Base-by-base conservation (phyloP, 1,139 yeast genomes). In the Suhomyces choctaworum region DNA sequence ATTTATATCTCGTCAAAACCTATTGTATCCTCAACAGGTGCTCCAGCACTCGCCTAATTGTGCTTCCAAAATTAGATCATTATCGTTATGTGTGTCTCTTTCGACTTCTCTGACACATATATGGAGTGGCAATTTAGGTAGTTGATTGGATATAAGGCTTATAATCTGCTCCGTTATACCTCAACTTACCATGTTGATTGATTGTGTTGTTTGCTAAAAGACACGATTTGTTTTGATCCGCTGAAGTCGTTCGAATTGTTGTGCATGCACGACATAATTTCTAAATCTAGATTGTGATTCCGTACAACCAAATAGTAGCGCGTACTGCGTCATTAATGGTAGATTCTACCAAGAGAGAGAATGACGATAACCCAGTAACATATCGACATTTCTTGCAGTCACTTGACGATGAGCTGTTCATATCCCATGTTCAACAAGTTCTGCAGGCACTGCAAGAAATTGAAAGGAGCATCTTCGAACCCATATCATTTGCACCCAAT, bases 391-490 rank as follows among this genome's bases (percentile, higher is more conserved):
- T 57, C 40, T 51, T 68, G 31, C 50, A 47, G 36, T 68, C 74
- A 7, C 54, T 73, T 43, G 67, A 59, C 22, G 70, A 73, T 45
- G 59, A 63, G 3, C 64, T 69, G 46, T 61, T 73, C 20, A 50
- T 73, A 5, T 59, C 62, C 1, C 64, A 66, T 40, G 63, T 73
- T 17, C 61, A 64, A 28, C 46, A 51, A 16, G 43, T 70, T 9
- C 62, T 68, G 37, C 65, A 60, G 39, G 23, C 25, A 10, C 43
- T 35, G 44, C 40, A 47, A 45, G 33, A 32, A 31, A 25, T 41
- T 31, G 36, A 37, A 34, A 29, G 37, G 32, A 31, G 45, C 31
- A 30, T n/a, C n/a, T 6, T 6, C 6, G 20, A 17, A 17, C 20
- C 20, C 6, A 8, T 6, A 7, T 17, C 20, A 17, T 6, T 17